These are phyloP conservation scores for Neostapfia colusana DNA, from an alignment of 176 grass and related monocot genomes.

Conservation along the genomic window DNA sequence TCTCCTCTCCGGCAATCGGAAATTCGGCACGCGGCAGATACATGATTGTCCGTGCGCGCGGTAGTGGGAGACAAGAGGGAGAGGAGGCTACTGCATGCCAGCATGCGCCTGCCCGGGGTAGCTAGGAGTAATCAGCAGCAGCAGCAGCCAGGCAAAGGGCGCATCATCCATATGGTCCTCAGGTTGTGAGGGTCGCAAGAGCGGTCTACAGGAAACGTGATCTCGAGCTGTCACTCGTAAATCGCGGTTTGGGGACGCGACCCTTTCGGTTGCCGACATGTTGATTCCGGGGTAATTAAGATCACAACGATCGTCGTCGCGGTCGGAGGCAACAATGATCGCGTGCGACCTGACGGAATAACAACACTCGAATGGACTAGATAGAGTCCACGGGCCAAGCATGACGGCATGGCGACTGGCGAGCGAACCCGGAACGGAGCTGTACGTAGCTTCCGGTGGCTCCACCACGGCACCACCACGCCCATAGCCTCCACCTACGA, in stretches of 20 bases:
- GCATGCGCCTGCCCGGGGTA: background rate
- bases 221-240: background rate
- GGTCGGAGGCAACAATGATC: background rate
- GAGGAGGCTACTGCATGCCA: background rate
- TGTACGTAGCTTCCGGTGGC: no score
- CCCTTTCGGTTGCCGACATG: background rate
- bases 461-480: no score
- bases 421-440: no score
- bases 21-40: conserved; percentile 1
- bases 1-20: background rate
- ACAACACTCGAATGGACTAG: background rate
- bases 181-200: background rate
- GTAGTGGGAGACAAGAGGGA: conserved; percentile 33
- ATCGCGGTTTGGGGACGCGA: background rate
- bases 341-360: background rate
- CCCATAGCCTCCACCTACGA: no score
- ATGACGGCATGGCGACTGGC: no score
- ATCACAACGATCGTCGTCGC: background rate
- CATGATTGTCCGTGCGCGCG: conserved; percentile 11
- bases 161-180: background rate
- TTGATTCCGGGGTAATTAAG: background rate
- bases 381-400: background rate
- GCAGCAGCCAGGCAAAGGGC: no score
- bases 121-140: background rate
- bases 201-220: background rate